Evolutionary conservation across 2,329 filamentous ascomycete genomes (phyloP).

Genomic region (Xenoacremonium recifei): DNA sequence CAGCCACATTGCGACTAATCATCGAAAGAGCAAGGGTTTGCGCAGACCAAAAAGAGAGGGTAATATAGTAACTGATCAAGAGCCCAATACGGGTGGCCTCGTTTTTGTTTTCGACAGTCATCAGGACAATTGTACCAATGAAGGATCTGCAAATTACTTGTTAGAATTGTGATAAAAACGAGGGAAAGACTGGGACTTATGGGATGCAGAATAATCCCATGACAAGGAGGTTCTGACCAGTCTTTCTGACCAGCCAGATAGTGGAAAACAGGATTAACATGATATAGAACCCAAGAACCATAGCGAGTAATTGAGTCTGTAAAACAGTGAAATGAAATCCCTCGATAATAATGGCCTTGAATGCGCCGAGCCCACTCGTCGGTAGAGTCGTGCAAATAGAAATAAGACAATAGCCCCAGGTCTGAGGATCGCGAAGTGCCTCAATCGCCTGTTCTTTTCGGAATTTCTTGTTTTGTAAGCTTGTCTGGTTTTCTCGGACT

Average conservation of each 20-base stretch:
- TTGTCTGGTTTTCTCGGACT: constrained; percentile 57
- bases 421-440: constrained; percentile 62
- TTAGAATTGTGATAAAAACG: background rate
- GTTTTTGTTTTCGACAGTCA: constrained; percentile 62
- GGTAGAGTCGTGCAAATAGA: constrained; percentile 70
- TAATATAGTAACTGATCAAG: constrained; percentile 73
- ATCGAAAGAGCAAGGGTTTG: constrained; percentile 66
- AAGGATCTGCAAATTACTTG: constrained; percentile 49
- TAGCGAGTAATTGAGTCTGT: constrained; percentile 70
- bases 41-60: constrained; percentile 73
- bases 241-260: constrained; percentile 65
- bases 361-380: constrained; percentile 68
- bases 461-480: constrained; percentile 54
- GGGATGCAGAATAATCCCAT: constrained; percentile 66
- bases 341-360: constrained; percentile 71
- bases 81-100: constrained; percentile 61
- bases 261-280: constrained; percentile 66
- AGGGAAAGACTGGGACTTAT: constrained; percentile 32
- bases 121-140: constrained; percentile 67
- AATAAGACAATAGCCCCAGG: constrained; percentile 62
- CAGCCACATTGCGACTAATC: constrained; percentile 67
- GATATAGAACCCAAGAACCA: constrained; percentile 72
- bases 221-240: constrained; percentile 61
- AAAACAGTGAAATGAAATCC: constrained; percentile 62
- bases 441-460: constrained; percentile 43